phyloP scores from a whole-genome alignment of 1,284 basidiomycete genomes.

The Melanopsichium pennsylvanicum region DNA sequence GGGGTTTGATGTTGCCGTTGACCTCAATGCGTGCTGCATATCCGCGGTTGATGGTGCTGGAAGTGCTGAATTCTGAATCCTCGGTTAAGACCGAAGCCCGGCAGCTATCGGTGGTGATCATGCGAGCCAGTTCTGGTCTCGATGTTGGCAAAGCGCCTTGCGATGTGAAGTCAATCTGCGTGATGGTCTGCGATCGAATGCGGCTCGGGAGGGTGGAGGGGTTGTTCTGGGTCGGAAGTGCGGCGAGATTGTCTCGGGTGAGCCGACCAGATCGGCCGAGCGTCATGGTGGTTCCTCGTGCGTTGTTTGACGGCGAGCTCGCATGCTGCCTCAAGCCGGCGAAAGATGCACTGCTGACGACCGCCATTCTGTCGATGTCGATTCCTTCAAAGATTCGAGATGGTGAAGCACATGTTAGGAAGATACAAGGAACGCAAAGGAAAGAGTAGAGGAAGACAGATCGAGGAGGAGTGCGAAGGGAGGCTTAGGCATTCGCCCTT shows the following conservation, averaged over 20 bases:
- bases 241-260: constrained; percentile 31
- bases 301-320: constrained; percentile 4
- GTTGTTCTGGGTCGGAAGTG: constrained; percentile 13
- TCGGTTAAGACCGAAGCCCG: constrained; percentile 38
- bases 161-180: constrained; percentile 2
- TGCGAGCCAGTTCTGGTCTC: constrained; percentile 20
- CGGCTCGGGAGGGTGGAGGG: constrained; percentile 15
- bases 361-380: constrained; percentile 20
- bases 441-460: neutral
- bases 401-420: constrained; percentile 6
- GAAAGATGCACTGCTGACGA: constrained; percentile 16
- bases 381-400: neutral
- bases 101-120: constrained; percentile 33
- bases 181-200: constrained; percentile 9
- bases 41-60: constrained; percentile 48
- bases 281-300: constrained; percentile 9
- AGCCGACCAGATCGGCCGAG: constrained; percentile 16
- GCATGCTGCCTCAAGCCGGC: constrained; percentile 17
- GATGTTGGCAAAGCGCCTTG: neutral
- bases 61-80: constrained; percentile 44
- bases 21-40: constrained; percentile 48
- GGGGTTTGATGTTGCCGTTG: constrained; percentile 43
- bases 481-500: too few species aligned
- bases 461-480: neutral
- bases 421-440: neutral